These are phyloP conservation scores for Tulasnella sp. DNA, from an alignment of 768 basidiomycete species.

Conservation along the genomic window DNA sequence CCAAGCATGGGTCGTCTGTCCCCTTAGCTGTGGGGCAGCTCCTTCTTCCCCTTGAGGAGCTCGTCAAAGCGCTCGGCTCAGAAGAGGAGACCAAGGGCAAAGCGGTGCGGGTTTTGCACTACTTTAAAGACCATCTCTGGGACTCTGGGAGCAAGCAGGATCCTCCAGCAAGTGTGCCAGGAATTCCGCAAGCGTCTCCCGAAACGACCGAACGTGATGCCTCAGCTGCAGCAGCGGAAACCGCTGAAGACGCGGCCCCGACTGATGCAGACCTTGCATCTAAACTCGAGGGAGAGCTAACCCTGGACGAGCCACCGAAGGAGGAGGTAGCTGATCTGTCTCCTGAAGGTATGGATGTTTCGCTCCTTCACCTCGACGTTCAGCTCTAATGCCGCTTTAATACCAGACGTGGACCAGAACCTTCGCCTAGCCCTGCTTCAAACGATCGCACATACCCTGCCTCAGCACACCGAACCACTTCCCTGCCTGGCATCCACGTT, in stretches of 20 bases:
- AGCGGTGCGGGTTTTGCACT: conserved; percentile 67
- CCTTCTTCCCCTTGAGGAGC: conserved; percentile 52
- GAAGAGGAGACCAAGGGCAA: conserved; percentile 66
- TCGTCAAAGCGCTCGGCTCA: conserved; percentile 36
- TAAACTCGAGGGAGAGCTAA: background rate
- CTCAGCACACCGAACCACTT: conserved; percentile 21
- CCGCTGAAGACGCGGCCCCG: background rate
- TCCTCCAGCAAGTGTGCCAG: conserved; percentile 41
- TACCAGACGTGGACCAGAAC: conserved; percentile 53
- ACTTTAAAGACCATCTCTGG: conserved; percentile 75
- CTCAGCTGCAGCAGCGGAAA: background rate
- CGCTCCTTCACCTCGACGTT: background rate
- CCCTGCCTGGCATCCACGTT: conserved; percentile 53
- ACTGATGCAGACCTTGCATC: background rate
- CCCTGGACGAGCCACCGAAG: background rate
- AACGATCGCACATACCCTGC: conserved; percentile 46
- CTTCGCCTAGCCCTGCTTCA: conserved; percentile 64
- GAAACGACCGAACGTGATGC: background rate
- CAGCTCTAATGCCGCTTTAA: background rate
- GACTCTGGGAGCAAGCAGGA: conserved; percentile 57
- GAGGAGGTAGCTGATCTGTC: background rate
- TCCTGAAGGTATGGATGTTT: background rate
- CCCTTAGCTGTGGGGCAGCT: conserved; percentile 73
- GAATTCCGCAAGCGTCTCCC: background rate
- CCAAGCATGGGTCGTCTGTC: conserved; percentile 50